Base-by-base conservation (phyloP, 140 eudicot genomes). In the Oenanthe javanica region DNA sequence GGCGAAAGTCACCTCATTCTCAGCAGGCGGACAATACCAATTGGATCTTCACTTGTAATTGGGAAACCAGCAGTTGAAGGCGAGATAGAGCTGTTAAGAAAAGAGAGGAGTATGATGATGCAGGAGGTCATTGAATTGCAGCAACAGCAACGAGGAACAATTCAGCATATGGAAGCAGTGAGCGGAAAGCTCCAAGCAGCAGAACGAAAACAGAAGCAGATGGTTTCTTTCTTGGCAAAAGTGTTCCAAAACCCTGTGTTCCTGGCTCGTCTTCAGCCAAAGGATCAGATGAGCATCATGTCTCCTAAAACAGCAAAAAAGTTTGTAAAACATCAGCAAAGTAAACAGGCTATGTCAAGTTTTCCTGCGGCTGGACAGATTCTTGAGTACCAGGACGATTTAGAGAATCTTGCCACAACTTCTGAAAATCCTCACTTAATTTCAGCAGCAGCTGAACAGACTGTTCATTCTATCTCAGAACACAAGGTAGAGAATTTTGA, bases 171-270 rank as follows among this genome's bases (percentile, higher is more conserved):
- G 87, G 92, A 86, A 82, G 82, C 85, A 27, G 86, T 92, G 47
- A 88, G 86, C 48, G 88, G 86, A 77, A 90, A 90, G 84, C 94
- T 94, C n/a, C 81, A 86, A 77, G 91, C 87, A 42, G 91, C 95
- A 14, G 98, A 92, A 86, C 85, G 77, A 18, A 90, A 88, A 81
- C 96, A 94, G 83, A 92, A 89, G 79, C 95, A 90, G 77, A 88
- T 92, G 93, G 86, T 94, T 23, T 89, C 97, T 0, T 92, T 94
- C 87, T 45, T 94, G 79, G 96, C 91, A 31, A 81, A 94, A 75
- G 80, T 86, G 23, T 82, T 92, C 63, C 89, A 84, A 61, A 92
- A 84, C 66, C 98, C 95, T 3, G 88, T 72, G 9, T 89, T 89
- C 69, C 18, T 85, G 12, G 84, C 86, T 18, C 88, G 87, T 77